These are phyloP conservation scores for Chaetomidium leptoderma DNA, from an alignment of 495 filamentous ascomycete genomes.

Conservation along the genomic window DNA sequence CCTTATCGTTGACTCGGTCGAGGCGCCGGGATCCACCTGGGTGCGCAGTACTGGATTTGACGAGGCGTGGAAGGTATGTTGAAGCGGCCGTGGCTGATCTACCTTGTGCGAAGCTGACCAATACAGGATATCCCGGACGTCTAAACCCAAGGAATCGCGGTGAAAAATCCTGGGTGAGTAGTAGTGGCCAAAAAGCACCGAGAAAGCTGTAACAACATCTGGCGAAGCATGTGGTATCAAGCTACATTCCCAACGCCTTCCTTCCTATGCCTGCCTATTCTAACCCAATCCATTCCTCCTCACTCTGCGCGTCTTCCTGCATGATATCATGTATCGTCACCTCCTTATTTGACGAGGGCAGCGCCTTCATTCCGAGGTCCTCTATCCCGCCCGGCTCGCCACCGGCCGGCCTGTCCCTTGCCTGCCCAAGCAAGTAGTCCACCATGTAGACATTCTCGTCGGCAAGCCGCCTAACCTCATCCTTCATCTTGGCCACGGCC, in stretches of 20 bases:
- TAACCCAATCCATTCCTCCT: constrained; percentile 54
- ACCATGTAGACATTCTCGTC: constrained; percentile 84
- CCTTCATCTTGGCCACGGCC: constrained; percentile 70
- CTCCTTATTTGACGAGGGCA: constrained; percentile 28
- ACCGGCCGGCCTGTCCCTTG: constrained; percentile 14
- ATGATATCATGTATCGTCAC: constrained; percentile 31
- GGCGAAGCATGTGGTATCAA: background rate
- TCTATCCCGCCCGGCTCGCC: constrained; percentile 24
- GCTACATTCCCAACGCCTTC: constrained; percentile 14
- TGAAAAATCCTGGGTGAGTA: no score
- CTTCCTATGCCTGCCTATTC: constrained; percentile 35
- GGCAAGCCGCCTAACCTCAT: constrained; percentile 66
- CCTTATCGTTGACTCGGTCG: constrained; percentile 56
- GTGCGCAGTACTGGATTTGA: constrained; percentile 54
- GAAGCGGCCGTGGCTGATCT: background rate
- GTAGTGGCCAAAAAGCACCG: background rate
- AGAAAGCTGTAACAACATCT: constrained; percentile 4
- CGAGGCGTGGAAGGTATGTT: constrained; percentile 51
- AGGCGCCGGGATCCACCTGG: constrained; percentile 47
- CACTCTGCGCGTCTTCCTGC: constrained; percentile 34
- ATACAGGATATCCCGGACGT: constrained; percentile 17
- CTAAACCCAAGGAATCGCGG: no score
- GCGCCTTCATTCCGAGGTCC: constrained; percentile 18
- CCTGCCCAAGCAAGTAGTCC: constrained; percentile 65
- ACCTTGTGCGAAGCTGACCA: background rate